phyloP scores from a whole-genome alignment of 345 rosid species.

The Boechera retrofracta region DNA sequence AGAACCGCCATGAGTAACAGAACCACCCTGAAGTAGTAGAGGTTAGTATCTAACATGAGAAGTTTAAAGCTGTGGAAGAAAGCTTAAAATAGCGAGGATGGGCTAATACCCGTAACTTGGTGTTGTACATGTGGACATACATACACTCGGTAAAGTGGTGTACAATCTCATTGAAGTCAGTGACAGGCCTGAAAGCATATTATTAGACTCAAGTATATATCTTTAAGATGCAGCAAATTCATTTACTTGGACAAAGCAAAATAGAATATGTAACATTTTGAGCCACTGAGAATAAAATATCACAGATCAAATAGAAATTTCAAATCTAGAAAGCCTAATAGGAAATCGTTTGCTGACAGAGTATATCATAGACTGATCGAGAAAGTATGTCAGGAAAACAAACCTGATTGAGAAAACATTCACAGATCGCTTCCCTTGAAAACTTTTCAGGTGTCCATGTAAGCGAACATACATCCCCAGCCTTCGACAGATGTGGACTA shows the following conservation, averaged over 20 bases:
- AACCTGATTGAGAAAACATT: slow-evolving; percentile 82
- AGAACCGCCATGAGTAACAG: slow-evolving; percentile 40
- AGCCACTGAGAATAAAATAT: background rate
- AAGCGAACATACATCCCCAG: slow-evolving; percentile 87
- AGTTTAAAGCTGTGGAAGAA: slow-evolving; percentile 14
- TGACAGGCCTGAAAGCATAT: slow-evolving; percentile 72
- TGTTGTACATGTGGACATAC: slow-evolving; percentile 81
- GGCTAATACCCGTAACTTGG: slow-evolving; percentile 71
- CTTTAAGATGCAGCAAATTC: background rate
- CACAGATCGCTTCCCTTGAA: slow-evolving; percentile 75
- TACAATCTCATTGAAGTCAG: slow-evolving; percentile 84
- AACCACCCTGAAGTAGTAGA: slow-evolving; percentile 50
- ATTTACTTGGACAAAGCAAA: slow-evolving; percentile 4
- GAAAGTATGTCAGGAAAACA: background rate
- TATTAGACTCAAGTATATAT: slow-evolving; percentile 1
- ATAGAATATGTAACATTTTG: background rate
- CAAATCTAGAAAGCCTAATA: background rate
- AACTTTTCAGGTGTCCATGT: slow-evolving; percentile 75
- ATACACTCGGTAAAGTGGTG: slow-evolving; percentile 88
- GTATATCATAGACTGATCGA: background rate
- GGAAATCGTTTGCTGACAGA: background rate
- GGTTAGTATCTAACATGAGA: slow-evolving; percentile 31
- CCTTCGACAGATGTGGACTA: slow-evolving; percentile 49
- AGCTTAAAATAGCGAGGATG: background rate
- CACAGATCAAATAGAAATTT: background rate